phyloP scores from a whole-genome alignment of 495 filamentous ascomycete species.

The Talaromyces nanjingensis region DNA sequence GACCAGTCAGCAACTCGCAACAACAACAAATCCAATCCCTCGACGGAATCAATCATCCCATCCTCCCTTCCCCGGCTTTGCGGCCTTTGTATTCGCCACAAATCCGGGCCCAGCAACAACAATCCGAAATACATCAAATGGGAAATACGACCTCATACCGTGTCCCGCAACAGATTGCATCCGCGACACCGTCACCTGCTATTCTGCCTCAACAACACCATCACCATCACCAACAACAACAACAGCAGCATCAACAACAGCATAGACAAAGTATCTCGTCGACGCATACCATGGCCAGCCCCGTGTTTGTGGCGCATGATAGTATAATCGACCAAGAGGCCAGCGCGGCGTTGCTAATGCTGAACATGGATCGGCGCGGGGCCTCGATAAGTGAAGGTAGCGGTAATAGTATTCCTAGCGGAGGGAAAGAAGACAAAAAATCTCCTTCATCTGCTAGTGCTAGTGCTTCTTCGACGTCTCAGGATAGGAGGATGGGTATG shows the following conservation, averaged over 20 bases:
- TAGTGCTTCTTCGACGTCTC: conserved; percentile 15
- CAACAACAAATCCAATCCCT: conserved; percentile 20
- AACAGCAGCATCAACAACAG: not conserved
- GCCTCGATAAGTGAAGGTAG: conserved; percentile 17
- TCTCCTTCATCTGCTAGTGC: not conserved
- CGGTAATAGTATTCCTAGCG: not conserved
- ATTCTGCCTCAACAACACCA: conserved; percentile 18
- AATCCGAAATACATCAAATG: not conserved
- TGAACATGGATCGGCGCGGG: conserved; percentile 61
- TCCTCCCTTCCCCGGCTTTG: conserved; percentile 37
- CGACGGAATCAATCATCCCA: conserved; percentile 25
- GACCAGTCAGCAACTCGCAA: not conserved
- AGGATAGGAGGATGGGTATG: conserved; percentile 46
- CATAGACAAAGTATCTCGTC: conserved; percentile 13
- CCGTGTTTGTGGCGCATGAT: not conserved
- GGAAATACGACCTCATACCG: conserved; percentile 12
- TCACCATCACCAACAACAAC: not conserved
- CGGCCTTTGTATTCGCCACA: conserved; percentile 22
- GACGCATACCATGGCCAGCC: conserved; percentile 1
- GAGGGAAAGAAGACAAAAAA: not conserved
- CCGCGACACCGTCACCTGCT: conserved; percentile 27
- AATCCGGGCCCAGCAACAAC: not conserved
- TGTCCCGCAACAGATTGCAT: conserved; percentile 15
- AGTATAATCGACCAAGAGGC: conserved; percentile 61
- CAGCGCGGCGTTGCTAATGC: conserved; percentile 71